phyloP scores from a whole-genome alignment of 129 eudicot genomes.

The Saposhnikovia divaricata region DNA sequence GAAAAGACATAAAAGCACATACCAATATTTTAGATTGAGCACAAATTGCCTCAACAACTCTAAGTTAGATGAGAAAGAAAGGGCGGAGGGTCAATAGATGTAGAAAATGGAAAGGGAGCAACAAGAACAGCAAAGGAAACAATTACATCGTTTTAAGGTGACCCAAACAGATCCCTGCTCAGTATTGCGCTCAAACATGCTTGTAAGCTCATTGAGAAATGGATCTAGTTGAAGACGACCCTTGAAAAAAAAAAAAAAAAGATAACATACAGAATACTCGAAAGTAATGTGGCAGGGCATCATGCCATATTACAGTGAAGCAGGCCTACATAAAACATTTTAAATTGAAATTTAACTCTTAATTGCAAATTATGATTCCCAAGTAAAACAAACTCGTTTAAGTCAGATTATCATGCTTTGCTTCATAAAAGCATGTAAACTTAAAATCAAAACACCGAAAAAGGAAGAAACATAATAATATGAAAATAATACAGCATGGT shows the following conservation, averaged over 20 bases:
- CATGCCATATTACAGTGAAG: neutral
- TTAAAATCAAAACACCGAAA: neutral
- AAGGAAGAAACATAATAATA: neutral
- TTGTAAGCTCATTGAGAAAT: constrained; percentile 72
- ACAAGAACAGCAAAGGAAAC: constrained; percentile 3
- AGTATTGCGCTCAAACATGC: constrained; percentile 86
- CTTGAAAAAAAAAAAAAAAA: constrained; percentile 12
- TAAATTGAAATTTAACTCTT: neutral
- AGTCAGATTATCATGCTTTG: neutral
- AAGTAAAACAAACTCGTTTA: neutral
- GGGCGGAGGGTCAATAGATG: neutral
- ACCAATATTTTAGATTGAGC: constrained; percentile 5
- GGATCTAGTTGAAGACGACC: constrained; percentile 78
- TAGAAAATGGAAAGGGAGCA: neutral
- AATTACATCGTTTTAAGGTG: constrained; percentile 72
- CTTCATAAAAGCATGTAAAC: neutral
- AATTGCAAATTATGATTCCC: neutral
- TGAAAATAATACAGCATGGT: neutral
- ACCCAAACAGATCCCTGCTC: constrained; percentile 97
- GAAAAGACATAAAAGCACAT: constrained; percentile 8
- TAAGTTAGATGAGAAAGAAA: neutral
- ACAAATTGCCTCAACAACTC: neutral
- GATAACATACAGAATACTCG: neutral
- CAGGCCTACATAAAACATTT: neutral
- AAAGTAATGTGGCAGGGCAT: neutral